Evolutionary conservation across 768 basidiomycete genomes (phyloP).

Genomic region (Mycena metata): DNA sequence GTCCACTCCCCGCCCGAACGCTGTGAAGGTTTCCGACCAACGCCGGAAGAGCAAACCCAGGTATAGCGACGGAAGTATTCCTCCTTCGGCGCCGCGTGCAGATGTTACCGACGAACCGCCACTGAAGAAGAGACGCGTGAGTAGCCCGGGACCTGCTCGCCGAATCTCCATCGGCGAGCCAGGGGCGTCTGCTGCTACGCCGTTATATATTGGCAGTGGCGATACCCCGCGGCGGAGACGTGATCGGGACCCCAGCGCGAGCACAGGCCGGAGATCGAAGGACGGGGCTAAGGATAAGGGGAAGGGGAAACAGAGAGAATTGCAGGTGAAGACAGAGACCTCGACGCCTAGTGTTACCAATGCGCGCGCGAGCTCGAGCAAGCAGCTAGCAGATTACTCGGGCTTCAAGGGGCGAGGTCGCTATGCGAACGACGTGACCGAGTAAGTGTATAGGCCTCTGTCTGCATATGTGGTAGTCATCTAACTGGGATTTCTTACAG

Average conservation of each 20-base stretch:
- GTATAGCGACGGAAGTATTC: conserved; percentile 6
- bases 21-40: background rate
- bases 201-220: conserved; percentile 32
- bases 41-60: conserved; percentile 9
- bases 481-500: background rate
- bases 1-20: background rate
- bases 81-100: background rate
- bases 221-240: conserved; percentile 28
- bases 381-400: conserved; percentile 38
- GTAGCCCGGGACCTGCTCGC: conserved; percentile 26
- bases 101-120: conserved; percentile 17
- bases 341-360: conserved; percentile 20
- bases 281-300: background rate
- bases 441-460: conserved; percentile 13
- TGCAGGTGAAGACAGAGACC: conserved; percentile 5
- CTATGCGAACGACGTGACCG: conserved; percentile 46
- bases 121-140: conserved; percentile 31
- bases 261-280: conserved; percentile 18
- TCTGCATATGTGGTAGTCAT: background rate
- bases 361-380: conserved; percentile 36
- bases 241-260: conserved; percentile 2
- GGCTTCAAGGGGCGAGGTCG: conserved; percentile 54
- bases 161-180: conserved; percentile 14
- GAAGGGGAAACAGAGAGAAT: conserved; percentile 13
- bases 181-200: conserved; percentile 28